A percentile compares a stretch with the other conserved stretches of the same genome.
Conservation (phyloP, 495 filamentous ascomycete genomes). For the Diplogelasinospora grovesii region DNA sequence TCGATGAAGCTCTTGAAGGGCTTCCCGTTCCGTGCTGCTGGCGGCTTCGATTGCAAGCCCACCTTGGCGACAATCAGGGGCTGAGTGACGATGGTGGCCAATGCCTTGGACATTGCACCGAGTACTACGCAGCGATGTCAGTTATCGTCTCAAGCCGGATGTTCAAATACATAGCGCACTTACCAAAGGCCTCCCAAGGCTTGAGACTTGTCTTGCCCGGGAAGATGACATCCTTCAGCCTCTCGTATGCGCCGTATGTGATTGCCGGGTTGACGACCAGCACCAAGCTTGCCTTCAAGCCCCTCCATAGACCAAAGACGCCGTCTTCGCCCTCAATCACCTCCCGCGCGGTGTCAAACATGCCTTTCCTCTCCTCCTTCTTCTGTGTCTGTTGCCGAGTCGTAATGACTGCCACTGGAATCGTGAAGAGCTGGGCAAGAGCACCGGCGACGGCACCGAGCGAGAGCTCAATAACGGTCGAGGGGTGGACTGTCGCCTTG, state of each 20-base stretch:
- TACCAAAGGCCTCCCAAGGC: constrained; percentile 87
- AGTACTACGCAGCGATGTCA: constrained; percentile 53
- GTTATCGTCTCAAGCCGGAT: background rate
- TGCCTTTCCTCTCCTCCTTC: constrained; percentile 75
- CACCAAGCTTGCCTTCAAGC: constrained; percentile 92
- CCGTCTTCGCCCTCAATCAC: constrained; percentile 90
- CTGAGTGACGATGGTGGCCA: constrained; percentile 90
- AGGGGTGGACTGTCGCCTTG: constrained; percentile 55
- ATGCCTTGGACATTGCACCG: constrained; percentile 84
- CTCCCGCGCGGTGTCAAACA: constrained; percentile 83
- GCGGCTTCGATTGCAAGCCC: constrained; percentile 86
- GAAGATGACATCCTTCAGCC: constrained; percentile 73
- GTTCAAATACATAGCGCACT: constrained; percentile 29
- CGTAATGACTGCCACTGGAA: constrained; percentile 90
- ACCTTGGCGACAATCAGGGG: constrained; percentile 98
- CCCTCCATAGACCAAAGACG: constrained; percentile 83
- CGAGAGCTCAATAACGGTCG: constrained; percentile 78
- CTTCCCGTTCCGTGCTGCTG: constrained; percentile 75
- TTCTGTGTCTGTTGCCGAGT: constrained; percentile 90
- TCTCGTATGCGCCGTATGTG: constrained; percentile 96
- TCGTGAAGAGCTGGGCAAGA: constrained; percentile 90
- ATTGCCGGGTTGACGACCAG: constrained; percentile 96
- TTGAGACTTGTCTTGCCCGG: constrained; percentile 68
- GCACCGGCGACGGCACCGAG: constrained; percentile 87
- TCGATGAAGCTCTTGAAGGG: constrained; percentile 92